Conservation (phyloP, 1,139 yeast species). For the Geotrichum europaeum region DNA sequence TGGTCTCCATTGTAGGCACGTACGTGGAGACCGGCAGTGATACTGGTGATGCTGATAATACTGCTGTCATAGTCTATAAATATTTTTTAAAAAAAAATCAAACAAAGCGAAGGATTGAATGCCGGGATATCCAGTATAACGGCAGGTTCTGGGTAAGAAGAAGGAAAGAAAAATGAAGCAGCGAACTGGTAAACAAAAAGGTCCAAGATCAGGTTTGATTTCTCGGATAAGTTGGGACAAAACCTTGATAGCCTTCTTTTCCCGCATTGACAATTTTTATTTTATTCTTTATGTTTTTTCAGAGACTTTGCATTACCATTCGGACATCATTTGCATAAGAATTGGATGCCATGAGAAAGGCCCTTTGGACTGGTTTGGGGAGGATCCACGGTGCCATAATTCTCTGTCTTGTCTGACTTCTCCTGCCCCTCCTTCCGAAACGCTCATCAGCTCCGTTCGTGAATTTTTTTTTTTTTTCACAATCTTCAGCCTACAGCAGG, state of each 20-base stretch:
- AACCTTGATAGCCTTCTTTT: neutral
- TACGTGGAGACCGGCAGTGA: neutral
- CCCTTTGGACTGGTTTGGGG: too few relatives aligned
- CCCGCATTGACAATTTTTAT: neutral
- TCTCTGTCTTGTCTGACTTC: too few relatives aligned
- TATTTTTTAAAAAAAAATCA: too few relatives aligned
- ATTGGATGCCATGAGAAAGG: neutral
- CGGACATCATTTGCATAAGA: neutral
- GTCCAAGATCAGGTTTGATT: neutral
- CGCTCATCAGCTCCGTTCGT: too few relatives aligned
- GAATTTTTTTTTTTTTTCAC: too few relatives aligned
- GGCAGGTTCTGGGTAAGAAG: neutral
- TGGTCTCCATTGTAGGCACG: neutral
- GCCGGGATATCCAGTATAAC: neutral
- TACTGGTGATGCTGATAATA: neutral
- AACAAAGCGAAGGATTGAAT: neutral
- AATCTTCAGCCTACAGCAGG: neutral
- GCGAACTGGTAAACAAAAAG: neutral
- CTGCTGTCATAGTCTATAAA: too few relatives aligned
- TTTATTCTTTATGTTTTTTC: neutral
- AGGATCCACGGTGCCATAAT: too few relatives aligned
- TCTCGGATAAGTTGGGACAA: neutral
- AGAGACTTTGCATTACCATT: neutral
- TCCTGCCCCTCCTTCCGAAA: neutral
- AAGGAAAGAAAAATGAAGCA: neutral